These are phyloP conservation scores for Prosopis cineraria DNA, from an alignment of 306 rosid species.

Conservation along the genomic window DNA sequence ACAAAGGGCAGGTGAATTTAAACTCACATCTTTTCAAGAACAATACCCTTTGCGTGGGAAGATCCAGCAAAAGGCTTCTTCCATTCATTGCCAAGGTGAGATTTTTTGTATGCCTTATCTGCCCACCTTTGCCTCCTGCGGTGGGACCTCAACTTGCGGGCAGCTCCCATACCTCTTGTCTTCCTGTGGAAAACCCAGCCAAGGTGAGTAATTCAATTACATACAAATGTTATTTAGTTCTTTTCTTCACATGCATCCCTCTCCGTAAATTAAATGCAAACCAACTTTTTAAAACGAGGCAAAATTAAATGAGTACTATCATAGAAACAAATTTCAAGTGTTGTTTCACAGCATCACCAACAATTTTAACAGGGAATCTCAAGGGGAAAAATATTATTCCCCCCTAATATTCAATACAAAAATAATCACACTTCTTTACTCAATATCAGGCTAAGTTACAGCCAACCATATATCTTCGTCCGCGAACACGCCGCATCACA, in stretches of 20 bases:
- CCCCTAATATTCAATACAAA: neutral
- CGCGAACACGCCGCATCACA: neutral
- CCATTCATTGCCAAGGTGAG: constrained; percentile 4
- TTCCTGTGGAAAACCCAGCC: constrained; percentile 43
- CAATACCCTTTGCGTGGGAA: too few relatives aligned
- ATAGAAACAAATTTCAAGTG: neutral
- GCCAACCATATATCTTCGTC: neutral
- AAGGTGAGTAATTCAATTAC: neutral
- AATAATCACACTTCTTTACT: neutral
- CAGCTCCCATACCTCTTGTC: constrained; percentile 79
- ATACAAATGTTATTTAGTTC: neutral
- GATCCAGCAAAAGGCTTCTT: too few relatives aligned
- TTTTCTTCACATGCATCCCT: neutral
- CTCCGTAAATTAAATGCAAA: neutral
- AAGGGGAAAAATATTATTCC: neutral
- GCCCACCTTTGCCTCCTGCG: constrained; percentile 76
- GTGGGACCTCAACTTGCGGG: constrained; percentile 70
- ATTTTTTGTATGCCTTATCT: constrained; percentile 70
- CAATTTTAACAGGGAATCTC: neutral
- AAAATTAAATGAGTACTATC: neutral
- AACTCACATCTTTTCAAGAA: too few relatives aligned
- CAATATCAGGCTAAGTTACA: neutral
- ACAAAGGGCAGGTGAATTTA: neutral
- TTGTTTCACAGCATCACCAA: neutral
- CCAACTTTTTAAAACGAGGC: neutral